Evolutionary conservation across 2,329 filamentous ascomycete genomes (phyloP).

Genomic region (Cladosporium sp.): DNA sequence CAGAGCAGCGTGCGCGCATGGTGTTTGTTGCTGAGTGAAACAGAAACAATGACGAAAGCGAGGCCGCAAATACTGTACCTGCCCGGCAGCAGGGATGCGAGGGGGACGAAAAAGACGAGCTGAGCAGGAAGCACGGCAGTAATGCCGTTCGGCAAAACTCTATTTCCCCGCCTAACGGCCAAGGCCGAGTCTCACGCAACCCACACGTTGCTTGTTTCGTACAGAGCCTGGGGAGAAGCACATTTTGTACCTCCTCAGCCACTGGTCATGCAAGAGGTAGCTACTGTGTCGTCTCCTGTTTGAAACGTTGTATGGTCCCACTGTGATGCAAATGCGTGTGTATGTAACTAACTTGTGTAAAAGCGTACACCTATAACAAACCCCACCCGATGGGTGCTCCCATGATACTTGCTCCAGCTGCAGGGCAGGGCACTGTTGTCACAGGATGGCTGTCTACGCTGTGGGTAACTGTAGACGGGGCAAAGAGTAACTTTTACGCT

Average conservation of each 20-base stretch:
- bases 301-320: not conserved
- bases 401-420: no score
- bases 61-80: not conserved
- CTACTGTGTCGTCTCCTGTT: not conserved
- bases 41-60: slow-evolving; percentile 6
- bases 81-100: not conserved
- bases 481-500: no score
- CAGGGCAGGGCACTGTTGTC: no score
- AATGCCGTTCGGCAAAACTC: not conserved
- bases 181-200: not conserved
- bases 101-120: not conserved
- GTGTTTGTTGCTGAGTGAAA: slow-evolving; percentile 6
- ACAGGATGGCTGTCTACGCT: no score
- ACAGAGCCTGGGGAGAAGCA: not conserved
- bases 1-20: slow-evolving; percentile 7
- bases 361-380: no score
- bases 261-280: not conserved
- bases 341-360: no score
- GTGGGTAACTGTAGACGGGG: no score
- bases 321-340: no score
- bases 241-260: not conserved
- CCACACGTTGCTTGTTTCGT: not conserved
- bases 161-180: not conserved
- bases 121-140: not conserved
- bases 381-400: no score